Base-by-base conservation (phyloP, 257 asterid species). In the Asclepias syriaca region DNA sequence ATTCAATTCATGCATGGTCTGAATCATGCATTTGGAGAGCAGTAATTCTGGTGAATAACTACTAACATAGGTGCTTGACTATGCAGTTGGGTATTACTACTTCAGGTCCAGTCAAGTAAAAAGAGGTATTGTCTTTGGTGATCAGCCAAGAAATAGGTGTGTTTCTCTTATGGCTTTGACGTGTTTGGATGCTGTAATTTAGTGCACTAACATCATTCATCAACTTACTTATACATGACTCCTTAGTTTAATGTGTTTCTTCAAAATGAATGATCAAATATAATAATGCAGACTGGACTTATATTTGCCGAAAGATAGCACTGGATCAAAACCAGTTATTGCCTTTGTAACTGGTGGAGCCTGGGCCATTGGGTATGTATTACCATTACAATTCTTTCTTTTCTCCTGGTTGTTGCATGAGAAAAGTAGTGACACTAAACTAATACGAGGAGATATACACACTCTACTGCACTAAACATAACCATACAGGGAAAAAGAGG, bases 341-440 rank as follows among this genome's bases (percentile, higher is more conserved):
- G 99, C 99, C 80, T 95, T 95, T 74, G 76, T 95, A 74, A 95
- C 97, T 24, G 99, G 99, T 76, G 99, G 99, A 85, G 99, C 99
- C 69, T 92, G 99, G 97, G 83, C 92, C 69, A 90, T 95, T 71
- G 99, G 97, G 99, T 95, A 85, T 65, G 87, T 74, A 48, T 37
- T 50, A 18, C 5, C 27, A 18, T 46, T 24, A 22, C 27, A 24
- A 16, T 54, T 58, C 68, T 66, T 51, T 74, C 56, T 51, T 24
- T 15, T 66, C 27, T 13, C 29, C 60, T 53, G 57, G 37, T 16
- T 48, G 48, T 7, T 43, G 45, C 53, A 2, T 50, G 14, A 45
- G 27, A 46, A 43, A 48, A 14, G 49, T 55, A 29, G 19, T 49
- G 4, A 22, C n/a, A 50, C 37, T 45, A 58, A n/a, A 58, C 3